Evolutionary conservation across 176 grass and related monocot genomes (phyloP).

Genomic region (bread wheat (Triticum aestivum)): IWGSC_CS_RefSeq_v2.1 NC_057798.1:183022347-183022846

Average conservation of each 20-base stretch:
- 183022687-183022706: constrained; percentile 88
- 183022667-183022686: constrained; percentile 61
- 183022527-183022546: constrained; percentile 65
- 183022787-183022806: constrained; percentile 60
- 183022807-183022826: constrained; percentile 77
- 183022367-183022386: constrained; percentile 77
- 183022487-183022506: constrained; percentile 83
- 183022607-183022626: constrained; percentile 93
- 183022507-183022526: constrained; percentile 91
- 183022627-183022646: constrained; percentile 91
- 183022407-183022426: constrained; percentile 64
- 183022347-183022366: constrained; percentile 76
- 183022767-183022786: constrained; percentile 71
- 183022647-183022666: constrained; percentile 61
- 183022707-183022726: constrained; percentile 71
- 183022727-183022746: constrained; percentile 84
- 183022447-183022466: constrained; percentile 75
- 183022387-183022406: constrained; percentile 66
- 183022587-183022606: constrained; percentile 80
- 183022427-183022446: constrained; percentile 45
- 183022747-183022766: constrained; percentile 40
- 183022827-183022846: constrained; percentile 86
- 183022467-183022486: constrained; percentile 79
- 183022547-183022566: constrained; percentile 51
- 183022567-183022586: constrained; percentile 44